Base-by-base conservation (phyloP, 495 filamentous ascomycete species). In the Hypoxylon perforatum region DNA sequence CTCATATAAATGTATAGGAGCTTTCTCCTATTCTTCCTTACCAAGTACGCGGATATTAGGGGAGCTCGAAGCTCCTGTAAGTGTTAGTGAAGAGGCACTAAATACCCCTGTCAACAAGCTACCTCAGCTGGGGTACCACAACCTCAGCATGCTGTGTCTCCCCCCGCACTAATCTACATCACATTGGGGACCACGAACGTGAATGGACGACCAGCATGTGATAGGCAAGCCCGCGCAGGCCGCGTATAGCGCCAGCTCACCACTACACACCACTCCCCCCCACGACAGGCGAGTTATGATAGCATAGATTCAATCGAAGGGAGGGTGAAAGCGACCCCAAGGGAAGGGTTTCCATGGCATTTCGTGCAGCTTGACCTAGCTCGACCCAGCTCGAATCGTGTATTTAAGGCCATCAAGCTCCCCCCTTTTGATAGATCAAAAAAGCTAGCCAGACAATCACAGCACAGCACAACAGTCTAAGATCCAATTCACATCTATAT, bases 321-420 rank as follows among this genome's bases (percentile, higher is more conserved):
- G 60, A 61, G 55, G 60, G 65, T 47, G 50, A 57, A 49, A 52
- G 33, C 15, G 41, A 67, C 65, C 21, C 39, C 23, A 52, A 52
- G 60, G 60, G 48, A 41, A 44, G 15, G 11, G 30, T 36, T 22
- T 2, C 22, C 46, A 54, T 51, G 44, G 35, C 30, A 54, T 64
- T 42, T 28, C 61, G 57, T 56, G 52, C 56, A 53, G 18, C 56
- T 64, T 28, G 39, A n/a, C n/a, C n/a, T n/a, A n/a, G n/a, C n/a
- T n/a, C n/a, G n/a, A n/a, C n/a, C n/a, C n/a, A n/a, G n/a, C n/a
- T n/a, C n/a, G n/a, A n/a, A 65, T 61, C 39, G 52, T 46, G 39
- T 69, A 69, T 60, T 64, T 64, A 69, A 69, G 61, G 66, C 66
- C 66, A 69, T 69, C 66, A 69, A 69, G 66, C 66, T 69, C 66